Evolutionary conservation across 2,329 filamentous ascomycete genomes (phyloP), one percentile per base, ranked within the genome.

Genomic region (Thielaviopsis cerberus): DNA sequence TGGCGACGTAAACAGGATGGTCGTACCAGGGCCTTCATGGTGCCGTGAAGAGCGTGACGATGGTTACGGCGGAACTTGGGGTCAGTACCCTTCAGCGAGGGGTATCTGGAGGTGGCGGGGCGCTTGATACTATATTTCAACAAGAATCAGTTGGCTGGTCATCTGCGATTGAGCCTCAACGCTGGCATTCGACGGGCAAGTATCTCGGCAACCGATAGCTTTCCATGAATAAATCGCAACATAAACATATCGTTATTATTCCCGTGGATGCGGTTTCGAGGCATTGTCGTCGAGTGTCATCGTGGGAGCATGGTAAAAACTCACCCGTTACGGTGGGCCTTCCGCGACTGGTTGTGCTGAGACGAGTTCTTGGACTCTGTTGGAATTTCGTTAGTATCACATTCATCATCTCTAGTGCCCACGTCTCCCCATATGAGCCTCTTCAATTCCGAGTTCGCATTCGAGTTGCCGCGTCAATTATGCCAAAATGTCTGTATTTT

Each of bases 1-100:
- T 27, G 30, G 8, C 6, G 17, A 20, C 23, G n/a, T 26, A 4
- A 17, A 50, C 20, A 58, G 59, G 54, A 34, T 34, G 53, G 59
- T 79, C 86, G 70, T 84, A 97, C 91, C 80, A 98, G 78, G 73
- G 92, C 92, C 80, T 88, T 94, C 81, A 88, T 89, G 73, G 90
- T 98, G 75, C 92, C 92, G 81, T 97, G 92, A 65, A 97, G 89
- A 76, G 92, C 92, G 83, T 98, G 91, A 81, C 89, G 88, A 81
- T 98, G 92, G 83, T 98, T 98, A 78, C 92, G 86, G 76, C 92
- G 86, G 83, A 98, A 98, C 85, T 98, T 98, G 73, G 92, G 90
- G 79, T 98, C 92, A 74, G 88, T 92, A 70, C 92, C 92, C 74
- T 96, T 96, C 71, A 98, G 85, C 68, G 91, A 97, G 66, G 92